Base-by-base conservation (phyloP, 176 grass and related monocot genomes). In the Zoysia pacifica region DNA sequence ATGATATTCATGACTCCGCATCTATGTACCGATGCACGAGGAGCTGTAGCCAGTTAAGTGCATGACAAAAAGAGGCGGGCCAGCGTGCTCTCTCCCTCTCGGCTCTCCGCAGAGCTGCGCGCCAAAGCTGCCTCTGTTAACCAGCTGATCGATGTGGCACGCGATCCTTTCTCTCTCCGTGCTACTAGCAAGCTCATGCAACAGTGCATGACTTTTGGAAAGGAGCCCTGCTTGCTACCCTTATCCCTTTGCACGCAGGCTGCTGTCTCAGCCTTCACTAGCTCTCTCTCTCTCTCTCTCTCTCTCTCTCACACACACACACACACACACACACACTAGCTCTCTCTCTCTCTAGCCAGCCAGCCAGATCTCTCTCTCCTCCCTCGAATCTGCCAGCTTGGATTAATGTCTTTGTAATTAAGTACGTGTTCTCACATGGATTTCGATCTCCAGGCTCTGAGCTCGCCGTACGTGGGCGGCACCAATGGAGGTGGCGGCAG, bases 381-480 rank as follows among this genome's bases (percentile, higher is more conserved):
- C 45, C 4, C 52, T 1, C 1, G 47, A 6, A 6, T 16, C 2
- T 48, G 35, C 35, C n/a, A 40, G 61, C 38, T 40, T 63, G n/a
- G 45, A 9, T 52, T 49, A 78, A 18, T 64, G 64, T 52, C 50
- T 52, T 48, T 78, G 48, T 20, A 4, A 9, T 49, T 48, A 64
- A 48, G 47, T 66, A n/a, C 9, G 10, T 44, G 39, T 9, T 73
- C 18, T 54, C 64, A 65, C 68, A 70, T 43, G n/a, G 14, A 52
- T 59, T 40, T 68, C 49, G 54, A 6, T 67, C 72, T 85, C 77
- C 88, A 99, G 96, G 93, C 84, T 84, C 88, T 99, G 81, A 99
- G 92, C 90, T 84, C 86, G 52, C 96, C 96, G 55, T 99, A 99
- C 92, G 70, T 84, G 39, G 87, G 68, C 50, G 82, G 83, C 80